Conservation (phyloP, 1,139 yeast genomes). For the Hansenula lynferdii region DNA sequence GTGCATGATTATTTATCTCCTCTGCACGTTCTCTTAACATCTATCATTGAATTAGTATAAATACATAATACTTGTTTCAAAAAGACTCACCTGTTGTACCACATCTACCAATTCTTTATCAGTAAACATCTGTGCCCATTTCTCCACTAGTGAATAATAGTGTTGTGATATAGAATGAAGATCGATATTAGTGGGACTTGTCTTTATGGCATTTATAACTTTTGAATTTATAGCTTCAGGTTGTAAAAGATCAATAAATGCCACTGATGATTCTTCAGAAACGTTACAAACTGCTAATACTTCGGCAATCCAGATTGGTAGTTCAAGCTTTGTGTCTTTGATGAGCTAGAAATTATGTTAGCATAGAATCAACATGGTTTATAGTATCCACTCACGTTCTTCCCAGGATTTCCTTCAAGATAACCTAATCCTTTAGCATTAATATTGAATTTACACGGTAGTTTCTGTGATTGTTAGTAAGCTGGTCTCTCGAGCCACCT, state of each 20-base stretch:
- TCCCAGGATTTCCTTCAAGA: conserved; percentile 77
- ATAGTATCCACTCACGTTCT: conserved; percentile 34
- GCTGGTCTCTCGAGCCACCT: conserved; percentile 9
- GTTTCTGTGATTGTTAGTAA: conserved; percentile 38
- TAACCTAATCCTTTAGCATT: conserved; percentile 85
- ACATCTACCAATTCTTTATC: conserved; percentile 60
- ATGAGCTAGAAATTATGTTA: too few relatives aligned
- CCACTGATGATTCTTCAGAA: conserved; percentile 26
- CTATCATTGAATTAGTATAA: too few relatives aligned
- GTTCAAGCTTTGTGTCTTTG: conserved; percentile 63
- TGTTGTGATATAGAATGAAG: conserved; percentile 61
- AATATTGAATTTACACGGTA: conserved; percentile 75
- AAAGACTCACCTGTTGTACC: too few relatives aligned
- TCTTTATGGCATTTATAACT: conserved; percentile 76
- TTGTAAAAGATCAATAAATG: conserved; percentile 63
- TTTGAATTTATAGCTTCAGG: conserved; percentile 63
- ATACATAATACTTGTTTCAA: too few relatives aligned
- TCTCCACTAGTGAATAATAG: conserved; percentile 63
- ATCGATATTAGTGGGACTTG: conserved; percentile 67
- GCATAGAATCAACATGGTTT: too few relatives aligned
- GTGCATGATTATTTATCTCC: conserved; percentile 69
- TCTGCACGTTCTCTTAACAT: conserved; percentile 62
- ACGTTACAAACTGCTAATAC: conserved; percentile 56
- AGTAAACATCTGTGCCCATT: conserved; percentile 68
- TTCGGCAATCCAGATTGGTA: conserved; percentile 90